Evolutionary conservation across 148 eudicot genomes (phyloP).

Genomic region (Rhododendron henanense): DNA sequence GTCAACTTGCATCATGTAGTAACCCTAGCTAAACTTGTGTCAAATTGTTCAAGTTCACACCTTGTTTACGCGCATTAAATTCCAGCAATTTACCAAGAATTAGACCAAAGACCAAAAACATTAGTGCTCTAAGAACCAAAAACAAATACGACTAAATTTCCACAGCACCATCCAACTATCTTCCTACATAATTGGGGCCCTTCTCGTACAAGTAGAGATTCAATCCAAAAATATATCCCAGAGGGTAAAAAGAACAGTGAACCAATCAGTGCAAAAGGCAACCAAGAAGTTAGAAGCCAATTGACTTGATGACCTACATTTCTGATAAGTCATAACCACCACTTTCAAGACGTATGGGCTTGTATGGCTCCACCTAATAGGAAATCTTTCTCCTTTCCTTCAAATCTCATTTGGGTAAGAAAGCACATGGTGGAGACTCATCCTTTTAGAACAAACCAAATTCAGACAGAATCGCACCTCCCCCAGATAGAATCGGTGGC

Average conservation of each 20-base stretch:
- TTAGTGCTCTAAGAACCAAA: neutral
- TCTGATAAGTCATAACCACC: neutral
- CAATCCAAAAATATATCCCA: neutral
- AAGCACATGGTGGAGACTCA: neutral
- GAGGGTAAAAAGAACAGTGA: neutral
- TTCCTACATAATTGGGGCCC: neutral
- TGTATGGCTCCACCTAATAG: neutral
- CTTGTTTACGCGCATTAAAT: neutral
- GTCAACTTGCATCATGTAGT: neutral
- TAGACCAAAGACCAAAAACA: neutral
- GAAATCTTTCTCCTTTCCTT: neutral
- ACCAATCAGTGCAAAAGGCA: neutral
- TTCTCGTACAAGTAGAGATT: neutral
- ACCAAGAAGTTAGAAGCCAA: neutral
- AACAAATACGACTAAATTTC: neutral
- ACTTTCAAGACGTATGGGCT: neutral
- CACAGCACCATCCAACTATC: neutral
- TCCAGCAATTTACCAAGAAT: neutral
- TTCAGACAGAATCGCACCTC: neutral
- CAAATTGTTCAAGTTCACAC: neutral
- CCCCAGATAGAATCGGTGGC: neutral
- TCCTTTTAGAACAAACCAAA: neutral
- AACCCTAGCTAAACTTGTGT: neutral
- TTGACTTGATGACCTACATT: neutral
- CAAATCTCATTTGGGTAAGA: neutral